Percentiles rank a stretch among this genome's conserved stretches.
phyloP scores from a whole-genome alignment of 345 rosid genomes.

The Turnera subulata region DNA sequence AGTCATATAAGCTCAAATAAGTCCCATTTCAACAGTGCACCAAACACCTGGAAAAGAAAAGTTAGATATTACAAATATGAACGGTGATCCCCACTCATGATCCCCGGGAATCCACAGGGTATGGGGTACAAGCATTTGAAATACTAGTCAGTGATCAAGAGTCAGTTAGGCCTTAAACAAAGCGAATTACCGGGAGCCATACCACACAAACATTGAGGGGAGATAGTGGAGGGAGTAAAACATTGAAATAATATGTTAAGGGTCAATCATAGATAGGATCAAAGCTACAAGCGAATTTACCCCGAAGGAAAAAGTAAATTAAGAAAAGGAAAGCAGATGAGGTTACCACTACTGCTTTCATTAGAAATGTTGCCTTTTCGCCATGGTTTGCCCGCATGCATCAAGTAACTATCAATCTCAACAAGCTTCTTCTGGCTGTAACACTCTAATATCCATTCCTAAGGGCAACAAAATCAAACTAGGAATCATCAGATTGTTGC shows the following conservation, averaged over 20 bases:
- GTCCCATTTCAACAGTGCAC: neutral
- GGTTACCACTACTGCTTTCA: conserved; percentile 37
- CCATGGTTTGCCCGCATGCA: conserved; percentile 95
- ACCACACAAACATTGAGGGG: too few species aligned
- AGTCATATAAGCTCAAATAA: too few species aligned
- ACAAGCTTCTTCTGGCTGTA: conserved; percentile 62
- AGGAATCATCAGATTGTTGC: conserved; percentile 8
- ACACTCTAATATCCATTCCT: conserved; percentile 88
- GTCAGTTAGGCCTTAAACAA: too few species aligned
- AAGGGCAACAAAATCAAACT: conserved; percentile 14
- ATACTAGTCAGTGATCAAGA: neutral
- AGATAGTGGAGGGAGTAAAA: too few species aligned
- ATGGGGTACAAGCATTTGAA: neutral
- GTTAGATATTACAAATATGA: neutral
- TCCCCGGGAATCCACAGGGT: neutral
- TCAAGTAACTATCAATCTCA: conserved; percentile 69
- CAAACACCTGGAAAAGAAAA: neutral
- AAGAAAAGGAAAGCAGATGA: too few species aligned
- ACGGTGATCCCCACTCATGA: neutral
- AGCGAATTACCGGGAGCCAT: too few species aligned
- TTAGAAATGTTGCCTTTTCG: conserved; percentile 34
- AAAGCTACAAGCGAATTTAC: too few species aligned
- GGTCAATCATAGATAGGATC: too few species aligned
- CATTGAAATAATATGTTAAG: too few species aligned
- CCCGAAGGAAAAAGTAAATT: too few species aligned